Conservation (phyloP, 1,284 basidiomycete species). For the Fereydounia khargensis region DNA sequence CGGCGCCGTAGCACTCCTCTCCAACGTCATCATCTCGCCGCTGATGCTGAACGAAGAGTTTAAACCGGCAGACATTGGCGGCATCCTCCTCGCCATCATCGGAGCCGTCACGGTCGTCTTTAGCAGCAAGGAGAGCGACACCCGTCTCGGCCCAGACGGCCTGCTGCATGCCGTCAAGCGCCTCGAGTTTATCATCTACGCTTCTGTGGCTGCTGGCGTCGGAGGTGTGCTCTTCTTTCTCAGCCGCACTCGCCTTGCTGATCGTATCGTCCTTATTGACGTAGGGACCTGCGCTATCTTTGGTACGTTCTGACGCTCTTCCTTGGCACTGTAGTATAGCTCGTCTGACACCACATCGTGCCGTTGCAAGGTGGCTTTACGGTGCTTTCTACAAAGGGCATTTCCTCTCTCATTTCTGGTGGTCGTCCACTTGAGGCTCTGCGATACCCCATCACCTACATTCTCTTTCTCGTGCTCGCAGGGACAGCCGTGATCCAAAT, state of each 20-base stretch:
- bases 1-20: constrained; percentile 78
- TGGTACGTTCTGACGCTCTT: constrained; percentile 67
- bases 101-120: constrained; percentile 70
- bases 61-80: constrained; percentile 73
- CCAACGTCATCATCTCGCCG: constrained; percentile 92
- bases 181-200: constrained; percentile 47
- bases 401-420: constrained; percentile 69
- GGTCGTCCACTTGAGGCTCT: constrained; percentile 32
- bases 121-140: constrained; percentile 63
- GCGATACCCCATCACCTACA: constrained; percentile 47
- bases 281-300: constrained; percentile 83
- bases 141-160: constrained; percentile 30
- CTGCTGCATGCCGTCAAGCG: constrained; percentile 42
- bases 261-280: constrained; percentile 75
- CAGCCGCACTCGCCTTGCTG: constrained; percentile 66
- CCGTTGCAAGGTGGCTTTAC: constrained; percentile 78
- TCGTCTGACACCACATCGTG: no score
- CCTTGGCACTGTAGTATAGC: no score
- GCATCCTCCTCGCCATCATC: constrained; percentile 59
- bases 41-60: constrained; percentile 65
- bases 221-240: constrained; percentile 25
- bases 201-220: constrained; percentile 12
- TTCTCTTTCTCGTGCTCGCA: constrained; percentile 66
- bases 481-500: constrained; percentile 85
- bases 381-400: constrained; percentile 86